Base-by-base conservation (phyloP, 2,329 filamentous ascomycete genomes). In the Bipolaris zeicola region DNA sequence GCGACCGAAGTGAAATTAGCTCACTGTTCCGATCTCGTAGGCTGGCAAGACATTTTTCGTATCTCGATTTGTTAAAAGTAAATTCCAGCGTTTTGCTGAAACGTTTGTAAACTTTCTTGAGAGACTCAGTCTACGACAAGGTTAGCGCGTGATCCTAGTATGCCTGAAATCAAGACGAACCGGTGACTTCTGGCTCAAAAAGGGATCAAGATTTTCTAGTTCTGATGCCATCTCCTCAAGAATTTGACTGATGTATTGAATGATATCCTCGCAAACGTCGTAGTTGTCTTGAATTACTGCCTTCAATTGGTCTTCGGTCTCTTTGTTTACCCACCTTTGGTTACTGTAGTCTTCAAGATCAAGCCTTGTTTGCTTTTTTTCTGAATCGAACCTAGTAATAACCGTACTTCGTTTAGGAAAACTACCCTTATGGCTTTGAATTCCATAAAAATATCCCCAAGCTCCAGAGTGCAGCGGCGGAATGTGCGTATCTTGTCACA, bases 351-450 rank as follows among this genome's bases (percentile, higher is more conserved):
- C 41, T 16, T 43, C 24, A 6, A 43, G 41, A 18, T 43, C 24
- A 14, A 43, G 14, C 14, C 5, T 28, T 8, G 28, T 22, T 36
- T 33, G 43, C 18, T 46, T n/a, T 10, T 67, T 64, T 62, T 62
- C 10, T 66, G 60, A 0, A 66, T 50, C 0, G 60, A 50, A 11
- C 60, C 52, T 14, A 71, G 44, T 6, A 70, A 31, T 5, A 69
- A 46, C 11, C 63, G 61, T 18, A 65, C 63, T 50, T 71, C 63
- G 14, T 69, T 69, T 5, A 58, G 47, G 37, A 69, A 71, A 7
- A 66, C 64, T 5, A 57, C 52, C 20, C 62, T 58, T 2, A 58
- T 55, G 3, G 63, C 55, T 16, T 55, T 58, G 2, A 71, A 52
- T 22, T 62, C 61, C 2, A 57, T 20, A 8, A 58, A 55, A 2